These are phyloP conservation scores for Saccharata proteae DNA, from an alignment of 2,329 filamentous ascomycete genomes.

Conservation along the genomic window DNA sequence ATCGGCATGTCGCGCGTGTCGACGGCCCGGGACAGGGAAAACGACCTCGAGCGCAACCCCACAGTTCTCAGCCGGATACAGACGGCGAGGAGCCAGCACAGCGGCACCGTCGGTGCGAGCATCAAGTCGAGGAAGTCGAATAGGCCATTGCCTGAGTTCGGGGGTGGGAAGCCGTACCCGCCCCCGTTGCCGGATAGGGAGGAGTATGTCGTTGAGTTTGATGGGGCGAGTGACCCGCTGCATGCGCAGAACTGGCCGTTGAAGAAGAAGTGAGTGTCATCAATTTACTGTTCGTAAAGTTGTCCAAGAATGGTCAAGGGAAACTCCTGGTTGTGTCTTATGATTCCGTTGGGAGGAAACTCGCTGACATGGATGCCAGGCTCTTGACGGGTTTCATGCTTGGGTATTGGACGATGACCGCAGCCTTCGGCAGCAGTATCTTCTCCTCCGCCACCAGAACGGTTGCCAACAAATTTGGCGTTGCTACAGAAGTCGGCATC, in stretches of 20 bases:
- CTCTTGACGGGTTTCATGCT: constrained; percentile 54
- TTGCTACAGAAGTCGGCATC: constrained; percentile 36
- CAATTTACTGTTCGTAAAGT: constrained; percentile 26
- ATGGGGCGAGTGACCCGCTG: constrained; percentile 68
- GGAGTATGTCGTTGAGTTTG: constrained; percentile 71
- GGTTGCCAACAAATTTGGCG: constrained; percentile 27
- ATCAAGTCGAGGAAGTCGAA: constrained; percentile 35
- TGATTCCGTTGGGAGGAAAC: too few relatives aligned
- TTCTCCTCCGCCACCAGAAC: constrained; percentile 27
- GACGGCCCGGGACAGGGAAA: constrained; percentile 45
- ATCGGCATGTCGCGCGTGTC: constrained; percentile 47
- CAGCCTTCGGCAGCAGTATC: constrained; percentile 49
- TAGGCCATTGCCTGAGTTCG: constrained; percentile 56
- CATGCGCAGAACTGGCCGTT: constrained; percentile 82
- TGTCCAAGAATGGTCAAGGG: too few relatives aligned
- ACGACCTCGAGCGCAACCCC: constrained; percentile 50
- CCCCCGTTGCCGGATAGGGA: constrained; percentile 57
- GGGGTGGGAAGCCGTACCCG: constrained; percentile 62
- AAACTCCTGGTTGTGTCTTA: too few relatives aligned
- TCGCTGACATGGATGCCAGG: too few relatives aligned
- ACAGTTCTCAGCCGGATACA: constrained; percentile 61
- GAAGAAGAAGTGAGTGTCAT: constrained; percentile 73
- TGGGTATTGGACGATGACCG: constrained; percentile 56
- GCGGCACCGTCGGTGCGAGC: constrained; percentile 52
- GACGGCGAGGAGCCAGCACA: constrained; percentile 59